Evolutionary conservation across 352 stramenopile species (phyloP).

Genomic region (Elongisporangium prolatum): DNA sequence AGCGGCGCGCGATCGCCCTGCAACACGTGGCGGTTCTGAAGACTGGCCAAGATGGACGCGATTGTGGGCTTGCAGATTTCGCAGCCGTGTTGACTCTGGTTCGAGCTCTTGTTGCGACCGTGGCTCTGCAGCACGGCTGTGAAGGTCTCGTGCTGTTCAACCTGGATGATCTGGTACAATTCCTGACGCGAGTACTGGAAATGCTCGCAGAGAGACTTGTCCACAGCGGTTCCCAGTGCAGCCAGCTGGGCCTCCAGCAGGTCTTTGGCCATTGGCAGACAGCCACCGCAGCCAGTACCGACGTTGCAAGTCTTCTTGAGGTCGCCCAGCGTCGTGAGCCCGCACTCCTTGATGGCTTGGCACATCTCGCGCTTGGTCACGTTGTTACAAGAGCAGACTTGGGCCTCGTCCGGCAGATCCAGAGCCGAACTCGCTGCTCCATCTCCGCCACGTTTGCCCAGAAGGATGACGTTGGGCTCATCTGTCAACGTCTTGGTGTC

Average conservation of each 20-base stretch:
- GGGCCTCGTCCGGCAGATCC: conserved; percentile 68
- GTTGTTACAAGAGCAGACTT: conserved; percentile 93
- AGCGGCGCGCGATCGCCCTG: conserved; percentile 69
- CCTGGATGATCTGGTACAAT: conserved; percentile 84
- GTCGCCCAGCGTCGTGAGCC: conserved; percentile 57
- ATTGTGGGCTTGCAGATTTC: conserved; percentile 92
- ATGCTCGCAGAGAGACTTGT: conserved; percentile 90
- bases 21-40: conserved; percentile 87
- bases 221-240: conserved; percentile 79
- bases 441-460: conserved; percentile 31
- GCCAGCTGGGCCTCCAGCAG: conserved; percentile 82
- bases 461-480: conserved; percentile 48
- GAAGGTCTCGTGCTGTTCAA: conserved; percentile 85
- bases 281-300: conserved; percentile 88
- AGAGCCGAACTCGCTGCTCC: conserved; percentile 28
- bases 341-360: conserved; percentile 64
- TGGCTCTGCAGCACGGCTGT: conserved; percentile 82
- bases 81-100: conserved; percentile 66
- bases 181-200: conserved; percentile 88
- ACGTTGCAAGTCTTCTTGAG: conserved; percentile 87
- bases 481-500: conserved; percentile 49
- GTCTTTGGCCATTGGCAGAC: conserved; percentile 88
- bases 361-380: conserved; percentile 84
- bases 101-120: conserved; percentile 35
- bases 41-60: conserved; percentile 86